Conservation (phyloP, 352 stramenopile species). For the Pythium aquatile region DNA sequence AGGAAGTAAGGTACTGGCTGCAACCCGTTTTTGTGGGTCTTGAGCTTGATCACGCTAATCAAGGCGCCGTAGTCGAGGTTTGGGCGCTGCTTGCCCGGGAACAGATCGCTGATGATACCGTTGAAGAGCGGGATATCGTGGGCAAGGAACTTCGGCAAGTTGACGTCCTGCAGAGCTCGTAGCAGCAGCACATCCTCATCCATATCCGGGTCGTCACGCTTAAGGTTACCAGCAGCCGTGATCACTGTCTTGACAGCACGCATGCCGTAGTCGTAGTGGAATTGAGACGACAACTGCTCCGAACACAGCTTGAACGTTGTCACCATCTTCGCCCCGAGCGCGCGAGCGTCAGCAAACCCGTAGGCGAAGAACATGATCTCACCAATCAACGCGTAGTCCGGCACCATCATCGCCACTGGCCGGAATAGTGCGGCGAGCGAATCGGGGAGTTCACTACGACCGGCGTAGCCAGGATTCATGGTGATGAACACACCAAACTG, state of each 20-base stretch:
- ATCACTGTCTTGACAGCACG: slow-evolving; percentile 90
- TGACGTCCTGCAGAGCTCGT: slow-evolving; percentile 94
- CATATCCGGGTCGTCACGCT: slow-evolving; percentile 91
- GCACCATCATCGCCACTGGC: slow-evolving; percentile 91
- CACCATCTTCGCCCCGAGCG: slow-evolving; percentile 80
- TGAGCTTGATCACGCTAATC: slow-evolving; percentile 88
- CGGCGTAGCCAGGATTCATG: slow-evolving; percentile 90
- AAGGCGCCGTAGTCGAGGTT: slow-evolving; percentile 87
- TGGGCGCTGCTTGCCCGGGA: slow-evolving; percentile 88
- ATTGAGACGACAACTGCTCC: slow-evolving; percentile 87
- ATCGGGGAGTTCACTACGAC: slow-evolving; percentile 84
- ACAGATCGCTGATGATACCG: slow-evolving; percentile 94
- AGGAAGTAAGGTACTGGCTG: slow-evolving; percentile 91
- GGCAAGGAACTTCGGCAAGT: slow-evolving; percentile 94
- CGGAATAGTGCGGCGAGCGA: slow-evolving; percentile 85
- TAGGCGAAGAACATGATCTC: slow-evolving; percentile 93
- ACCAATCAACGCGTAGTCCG: slow-evolving; percentile 87
- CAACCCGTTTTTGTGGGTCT: slow-evolving; percentile 78
- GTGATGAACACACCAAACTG: slow-evolving; percentile 91
- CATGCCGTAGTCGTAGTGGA: slow-evolving; percentile 92
- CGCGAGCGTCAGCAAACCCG: slow-evolving; percentile 60
- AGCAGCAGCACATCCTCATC: slow-evolving; percentile 93
- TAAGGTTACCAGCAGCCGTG: slow-evolving; percentile 86
- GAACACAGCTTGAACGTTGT: slow-evolving; percentile 90
- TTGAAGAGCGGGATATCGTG: slow-evolving; percentile 96